Percentiles rank a stretch among this genome's conserved stretches.
phyloP scores from a whole-genome alignment of 345 rosid genomes.

The Citrus mangshanensis region DNA sequence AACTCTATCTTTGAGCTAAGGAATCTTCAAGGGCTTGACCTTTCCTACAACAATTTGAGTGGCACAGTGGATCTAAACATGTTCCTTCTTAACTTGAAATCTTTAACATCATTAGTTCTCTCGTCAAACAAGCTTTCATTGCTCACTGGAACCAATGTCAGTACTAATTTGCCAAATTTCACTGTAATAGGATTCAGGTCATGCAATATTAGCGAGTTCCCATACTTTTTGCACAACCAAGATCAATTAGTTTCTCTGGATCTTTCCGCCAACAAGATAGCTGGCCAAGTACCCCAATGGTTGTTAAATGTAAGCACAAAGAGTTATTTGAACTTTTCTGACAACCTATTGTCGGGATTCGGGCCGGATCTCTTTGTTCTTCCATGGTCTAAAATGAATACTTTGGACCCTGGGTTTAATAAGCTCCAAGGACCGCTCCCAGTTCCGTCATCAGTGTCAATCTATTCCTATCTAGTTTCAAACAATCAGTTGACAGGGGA shows the following conservation, averaged over 20 bases:
- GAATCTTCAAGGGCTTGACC: not conserved
- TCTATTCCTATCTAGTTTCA: no score
- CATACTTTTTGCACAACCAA: not conserved
- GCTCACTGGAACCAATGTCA: not conserved
- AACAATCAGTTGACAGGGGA: no score
- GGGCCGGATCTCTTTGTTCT: not conserved
- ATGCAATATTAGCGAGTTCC: not conserved
- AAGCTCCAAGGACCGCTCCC: no score
- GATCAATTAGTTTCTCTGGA: not conserved
- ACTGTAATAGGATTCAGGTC: not conserved
- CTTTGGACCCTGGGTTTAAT: no score
- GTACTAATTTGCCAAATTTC: not conserved
- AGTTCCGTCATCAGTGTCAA: no score
- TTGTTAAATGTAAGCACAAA: not conserved
- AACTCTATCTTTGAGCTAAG: not conserved
- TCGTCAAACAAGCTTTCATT: conserved; percentile 12
- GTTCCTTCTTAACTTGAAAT: not conserved
- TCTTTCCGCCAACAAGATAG: conserved; percentile 21
- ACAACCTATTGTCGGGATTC: not conserved
- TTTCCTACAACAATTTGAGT: conserved; percentile 1
- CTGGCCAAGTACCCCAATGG: conserved; percentile 1
- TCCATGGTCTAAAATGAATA: not conserved
- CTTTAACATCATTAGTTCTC: not conserved
- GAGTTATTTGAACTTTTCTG: not conserved
- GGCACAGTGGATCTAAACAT: conserved; percentile 11